Evolutionary conservation across 2,329 filamentous ascomycete genomes (phyloP), one percentile per base, ranked within the genome.

Genomic region (Colletotrichum cordylinicola): DNA sequence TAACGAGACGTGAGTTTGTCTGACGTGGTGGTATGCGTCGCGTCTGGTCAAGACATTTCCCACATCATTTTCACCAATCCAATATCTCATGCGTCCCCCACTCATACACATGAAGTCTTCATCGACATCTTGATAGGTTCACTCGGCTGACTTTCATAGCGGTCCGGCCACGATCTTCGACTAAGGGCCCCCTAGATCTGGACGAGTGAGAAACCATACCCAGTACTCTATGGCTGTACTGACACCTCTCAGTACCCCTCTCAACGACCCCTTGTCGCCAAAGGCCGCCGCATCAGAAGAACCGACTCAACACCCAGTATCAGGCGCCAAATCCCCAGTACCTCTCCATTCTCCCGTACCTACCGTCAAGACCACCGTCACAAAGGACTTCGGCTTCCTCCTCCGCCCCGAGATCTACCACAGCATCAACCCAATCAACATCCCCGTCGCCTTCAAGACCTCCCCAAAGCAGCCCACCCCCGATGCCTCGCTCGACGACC

Each of bases 341-440:
- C 75, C 79, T 2, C 70, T 79, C 48, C 80, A 80, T 73, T 80
- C 86, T 72, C 83, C 87, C 67, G 81, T 72, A 77, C 82, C 79
- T 79, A 77, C 84, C 66, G 83, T 86, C 72, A 69, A 71, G 33
- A 73, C 74, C 6, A 80, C 85, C 13, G 83, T 87, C n/a, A 84
- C 87, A 43, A 94, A 94, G 80, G 94, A 98, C 86, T 94, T 98
- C 79, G 92, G 93, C 21, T 96, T 94, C 83, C 92, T 98, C 61
- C 90, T 97, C 13, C 91, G 93, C 24, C 93, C 95, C 4, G 92
- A 95, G 78, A 93, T 96, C 72, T 98, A 96, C 86, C 96, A 98
- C 82, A 92, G 94, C 2, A 88, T 98, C 29, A 93, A 94, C 1
- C 90, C 90, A 18, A 88, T 92, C 60, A 88, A 89, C 77, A 84